A percentile compares a stretch with the other conserved stretches of the same genome.
phyloP scores from a whole-genome alignment of 768 basidiomycete genomes.

The Pluteus cervinus region DNA sequence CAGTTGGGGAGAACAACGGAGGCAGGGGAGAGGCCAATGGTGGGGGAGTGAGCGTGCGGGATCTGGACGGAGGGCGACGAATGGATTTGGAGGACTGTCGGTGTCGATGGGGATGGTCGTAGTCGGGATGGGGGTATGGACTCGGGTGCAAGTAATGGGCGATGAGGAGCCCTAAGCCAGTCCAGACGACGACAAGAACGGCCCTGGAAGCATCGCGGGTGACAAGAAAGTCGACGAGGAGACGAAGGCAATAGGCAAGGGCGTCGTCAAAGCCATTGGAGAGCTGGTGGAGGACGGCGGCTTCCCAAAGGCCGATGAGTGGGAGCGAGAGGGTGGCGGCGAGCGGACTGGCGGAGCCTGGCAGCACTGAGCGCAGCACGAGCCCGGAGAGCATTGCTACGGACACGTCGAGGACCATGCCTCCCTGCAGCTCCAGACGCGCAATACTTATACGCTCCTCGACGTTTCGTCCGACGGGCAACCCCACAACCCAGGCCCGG shows the following conservation, averaged over 20 bases:
- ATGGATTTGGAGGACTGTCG: slow-evolving; percentile 10
- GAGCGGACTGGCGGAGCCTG: no score
- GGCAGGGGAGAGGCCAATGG: slow-evolving; percentile 33
- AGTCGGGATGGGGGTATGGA: slow-evolving; percentile 14
- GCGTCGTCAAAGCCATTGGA: slow-evolving; percentile 31
- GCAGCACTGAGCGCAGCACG: no score
- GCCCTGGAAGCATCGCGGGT: slow-evolving; percentile 26
- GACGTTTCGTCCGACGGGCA: no score
- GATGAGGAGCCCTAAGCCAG: slow-evolving; percentile 24
- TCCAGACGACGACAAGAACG: slow-evolving; percentile 31
- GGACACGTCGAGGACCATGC: no score
- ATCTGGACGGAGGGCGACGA: slow-evolving; percentile 22
- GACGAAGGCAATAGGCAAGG: slow-evolving; percentile 36
- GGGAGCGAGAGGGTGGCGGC: slow-evolving; percentile 27
- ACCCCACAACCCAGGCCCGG: no score
- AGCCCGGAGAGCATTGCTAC: no score
- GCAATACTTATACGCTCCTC: no score
- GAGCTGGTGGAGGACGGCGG: slow-evolving; percentile 34
- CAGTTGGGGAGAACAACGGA: slow-evolving; percentile 21
- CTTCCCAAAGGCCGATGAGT: slow-evolving; percentile 39
- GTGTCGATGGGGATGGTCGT: slow-evolving; percentile 14
- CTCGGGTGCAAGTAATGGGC: slow-evolving; percentile 26
- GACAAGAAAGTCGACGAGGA: slow-evolving; percentile 35
- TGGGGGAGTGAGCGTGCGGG: slow-evolving; percentile 20
- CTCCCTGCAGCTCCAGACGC: no score